phyloP scores from a whole-genome alignment of 2,329 filamentous ascomycete genomes.

The Aspergillus sp. region DNA sequence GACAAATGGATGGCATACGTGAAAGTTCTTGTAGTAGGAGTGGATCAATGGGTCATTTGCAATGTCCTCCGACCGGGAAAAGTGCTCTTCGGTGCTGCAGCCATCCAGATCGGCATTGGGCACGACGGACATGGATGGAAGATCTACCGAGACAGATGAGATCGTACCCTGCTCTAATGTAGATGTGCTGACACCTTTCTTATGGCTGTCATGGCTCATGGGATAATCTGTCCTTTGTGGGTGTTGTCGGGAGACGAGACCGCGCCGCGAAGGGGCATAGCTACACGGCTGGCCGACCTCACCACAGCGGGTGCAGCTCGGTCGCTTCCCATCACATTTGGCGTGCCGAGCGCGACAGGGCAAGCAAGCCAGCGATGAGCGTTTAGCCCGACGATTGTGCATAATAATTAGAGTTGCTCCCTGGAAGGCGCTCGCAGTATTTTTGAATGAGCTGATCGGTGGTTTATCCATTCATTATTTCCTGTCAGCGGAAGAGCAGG shows the following conservation, averaged over 20 bases:
- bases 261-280: slow-evolving; percentile 53
- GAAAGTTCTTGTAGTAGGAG: slow-evolving; percentile 38
- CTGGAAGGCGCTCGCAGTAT: too few species aligned
- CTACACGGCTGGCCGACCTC: slow-evolving; percentile 48
- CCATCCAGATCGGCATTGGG: too few species aligned
- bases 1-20: slow-evolving; percentile 32
- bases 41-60: slow-evolving; percentile 22
- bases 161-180: too few species aligned
- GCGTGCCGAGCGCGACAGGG: slow-evolving; percentile 45
- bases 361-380: slow-evolving; percentile 31
- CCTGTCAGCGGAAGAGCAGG: too few species aligned
- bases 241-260: slow-evolving; percentile 20
- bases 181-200: too few species aligned
- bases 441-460: too few species aligned
- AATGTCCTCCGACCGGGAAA: slow-evolving; percentile 5
- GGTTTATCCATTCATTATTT: too few species aligned
- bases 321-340: slow-evolving; percentile 51
- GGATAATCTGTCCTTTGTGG: neutral
- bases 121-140: neutral
- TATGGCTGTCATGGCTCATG: too few species aligned
- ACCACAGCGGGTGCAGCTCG: slow-evolving; percentile 47
- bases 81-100: neutral
- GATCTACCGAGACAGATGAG: neutral
- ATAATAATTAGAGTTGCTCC: too few species aligned
- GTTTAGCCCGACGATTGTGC: neutral